These are phyloP conservation scores for Penicillium brevicompactum DNA, from an alignment of 2,329 filamentous ascomycete genomes.

Conservation along the genomic window DNA sequence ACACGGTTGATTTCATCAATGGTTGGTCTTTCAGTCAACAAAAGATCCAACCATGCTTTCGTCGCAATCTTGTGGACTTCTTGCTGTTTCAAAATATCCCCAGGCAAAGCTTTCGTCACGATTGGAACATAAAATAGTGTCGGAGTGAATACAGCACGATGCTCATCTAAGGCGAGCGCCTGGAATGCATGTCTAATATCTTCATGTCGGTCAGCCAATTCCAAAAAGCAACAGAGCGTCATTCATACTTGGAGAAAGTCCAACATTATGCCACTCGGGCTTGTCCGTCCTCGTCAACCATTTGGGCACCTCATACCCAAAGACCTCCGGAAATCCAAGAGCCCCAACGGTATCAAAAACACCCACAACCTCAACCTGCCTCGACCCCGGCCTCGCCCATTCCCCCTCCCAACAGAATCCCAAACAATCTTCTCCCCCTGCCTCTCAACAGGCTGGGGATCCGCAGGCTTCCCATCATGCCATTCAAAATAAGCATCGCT, in stretches of 20 bases:
- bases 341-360: conserved; percentile 38
- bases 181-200: conserved; percentile 43
- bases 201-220: neutral
- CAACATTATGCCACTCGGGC: conserved; percentile 20
- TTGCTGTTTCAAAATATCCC: conserved; percentile 4
- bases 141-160: conserved; percentile 50
- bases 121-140: conserved; percentile 54
- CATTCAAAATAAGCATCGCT: conserved; percentile 24
- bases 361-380: conserved; percentile 32
- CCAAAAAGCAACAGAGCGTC: no score
- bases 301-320: conserved; percentile 19
- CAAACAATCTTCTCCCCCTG: conserved; percentile 17
- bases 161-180: conserved; percentile 42
- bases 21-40: neutral
- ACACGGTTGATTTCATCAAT: conserved; percentile 12
- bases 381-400: conserved; percentile 17
- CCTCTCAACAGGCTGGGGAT: conserved; percentile 11
- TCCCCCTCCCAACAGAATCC: conserved; percentile 8
- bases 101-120: neutral
- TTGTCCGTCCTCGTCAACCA: neutral
- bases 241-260: conserved; percentile 19
- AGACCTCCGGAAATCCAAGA: conserved; percentile 33
- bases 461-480: conserved; percentile 18
- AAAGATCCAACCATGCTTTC: neutral
- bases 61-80: conserved; percentile 6